These are phyloP conservation scores for Candida rishiriensis DNA, from an alignment of 805 yeast genomes.

Conservation along the genomic window DNA sequence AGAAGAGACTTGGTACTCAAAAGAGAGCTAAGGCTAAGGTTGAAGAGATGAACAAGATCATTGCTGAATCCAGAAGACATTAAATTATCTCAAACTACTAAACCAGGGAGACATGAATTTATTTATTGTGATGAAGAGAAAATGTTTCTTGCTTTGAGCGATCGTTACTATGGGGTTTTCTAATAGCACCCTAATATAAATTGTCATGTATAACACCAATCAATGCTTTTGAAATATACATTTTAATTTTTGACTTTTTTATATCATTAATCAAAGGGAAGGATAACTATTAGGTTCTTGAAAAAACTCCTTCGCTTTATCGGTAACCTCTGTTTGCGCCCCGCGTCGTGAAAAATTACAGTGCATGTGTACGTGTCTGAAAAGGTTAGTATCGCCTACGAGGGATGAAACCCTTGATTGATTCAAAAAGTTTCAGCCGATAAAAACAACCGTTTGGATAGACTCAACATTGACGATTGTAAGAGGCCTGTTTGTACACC, in stretches of 20 bases:
- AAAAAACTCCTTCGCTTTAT: no score
- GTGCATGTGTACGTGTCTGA: no score
- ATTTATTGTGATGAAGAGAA: slow-evolving; percentile 1
- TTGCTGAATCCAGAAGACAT: slow-evolving; percentile 96
- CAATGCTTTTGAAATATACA: background rate
- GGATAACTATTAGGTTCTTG: no score
- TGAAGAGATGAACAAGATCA: slow-evolving; percentile 95
- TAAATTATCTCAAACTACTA: slow-evolving; percentile 33
- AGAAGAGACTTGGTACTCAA: slow-evolving; percentile 99
- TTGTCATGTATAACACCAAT: slow-evolving; percentile 4
- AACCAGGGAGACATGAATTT: background rate
- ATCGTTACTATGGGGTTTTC: slow-evolving; percentile 2
- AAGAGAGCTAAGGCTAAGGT: slow-evolving; percentile 99
- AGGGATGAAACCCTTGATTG: no score
- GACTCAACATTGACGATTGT: no score
- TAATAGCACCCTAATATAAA: slow-evolving; percentile 5
- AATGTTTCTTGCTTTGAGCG: background rate
- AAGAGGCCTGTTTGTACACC: no score
- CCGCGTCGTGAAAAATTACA: no score
- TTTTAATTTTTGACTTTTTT: background rate
- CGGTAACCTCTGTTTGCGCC: no score
- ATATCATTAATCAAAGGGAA: background rate
- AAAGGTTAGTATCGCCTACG: no score
- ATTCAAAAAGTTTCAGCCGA: no score
- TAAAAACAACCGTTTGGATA: no score